Percentiles rank a stretch among this genome's conserved stretches.
phyloP scores from a whole-genome alignment of 495 filamentous ascomycete species.

The Neurospora discreta region DNA sequence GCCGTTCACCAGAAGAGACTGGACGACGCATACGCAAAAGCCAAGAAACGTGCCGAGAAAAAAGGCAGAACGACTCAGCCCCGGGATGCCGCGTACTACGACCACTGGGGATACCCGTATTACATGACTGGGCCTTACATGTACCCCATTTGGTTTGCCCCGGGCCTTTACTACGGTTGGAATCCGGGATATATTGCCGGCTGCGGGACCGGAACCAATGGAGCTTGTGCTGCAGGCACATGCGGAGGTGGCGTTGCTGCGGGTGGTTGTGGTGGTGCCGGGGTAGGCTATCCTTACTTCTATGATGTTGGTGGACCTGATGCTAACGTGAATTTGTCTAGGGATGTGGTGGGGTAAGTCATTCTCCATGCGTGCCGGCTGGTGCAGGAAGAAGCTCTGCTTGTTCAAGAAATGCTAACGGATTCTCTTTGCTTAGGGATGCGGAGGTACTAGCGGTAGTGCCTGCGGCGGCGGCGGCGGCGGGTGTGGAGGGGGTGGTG shows the following conservation, averaged over 20 bases:
- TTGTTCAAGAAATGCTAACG: background rate
- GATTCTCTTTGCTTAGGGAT: slow-evolving; percentile 30
- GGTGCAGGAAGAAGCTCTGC: background rate
- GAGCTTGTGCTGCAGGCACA: slow-evolving; percentile 11
- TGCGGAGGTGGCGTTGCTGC: slow-evolving; percentile 25
- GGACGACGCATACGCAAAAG: slow-evolving; percentile 51
- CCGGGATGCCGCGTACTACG: slow-evolving; percentile 37
- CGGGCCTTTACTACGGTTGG: slow-evolving; percentile 17
- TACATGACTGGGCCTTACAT: slow-evolving; percentile 26
- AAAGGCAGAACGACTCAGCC: slow-evolving; percentile 41
- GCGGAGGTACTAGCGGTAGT: slow-evolving; percentile 45
- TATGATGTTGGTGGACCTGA: background rate
- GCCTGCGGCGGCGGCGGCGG: slow-evolving; percentile 38
- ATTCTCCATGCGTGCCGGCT: background rate
- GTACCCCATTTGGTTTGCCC: slow-evolving; percentile 23
- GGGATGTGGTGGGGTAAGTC: slow-evolving; percentile 6
- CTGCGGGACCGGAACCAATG: slow-evolving; percentile 8
- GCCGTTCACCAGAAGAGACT: slow-evolving; percentile 37
- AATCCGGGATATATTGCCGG: slow-evolving; percentile 28
- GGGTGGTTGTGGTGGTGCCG: slow-evolving; percentile 23
- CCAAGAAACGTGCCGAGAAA: slow-evolving; percentile 48
- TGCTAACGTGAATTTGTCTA: background rate
- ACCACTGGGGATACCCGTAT: slow-evolving; percentile 44
- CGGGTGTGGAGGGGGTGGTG: slow-evolving; percentile 26
- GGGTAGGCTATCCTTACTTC: background rate